Conservation (phyloP, 129 eudicot species). For the Saposhnikovia divaricata region DNA sequence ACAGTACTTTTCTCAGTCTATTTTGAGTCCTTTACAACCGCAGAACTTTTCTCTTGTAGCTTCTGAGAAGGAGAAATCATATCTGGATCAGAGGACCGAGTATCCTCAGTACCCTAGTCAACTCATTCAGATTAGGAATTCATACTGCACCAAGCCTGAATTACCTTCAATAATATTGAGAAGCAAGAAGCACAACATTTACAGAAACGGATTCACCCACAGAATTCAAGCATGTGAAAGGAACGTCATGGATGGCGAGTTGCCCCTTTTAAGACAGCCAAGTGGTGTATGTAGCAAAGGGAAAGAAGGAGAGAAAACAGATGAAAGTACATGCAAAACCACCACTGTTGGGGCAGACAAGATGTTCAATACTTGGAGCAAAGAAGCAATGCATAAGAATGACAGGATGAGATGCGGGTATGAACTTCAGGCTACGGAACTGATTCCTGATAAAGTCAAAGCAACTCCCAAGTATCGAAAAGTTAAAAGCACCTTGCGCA, state of each 20-base stretch:
- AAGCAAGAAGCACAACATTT: slow-evolving; percentile 58
- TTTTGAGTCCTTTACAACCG: slow-evolving; percentile 18
- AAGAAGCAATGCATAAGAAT: slow-evolving; percentile 19
- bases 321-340: slow-evolving; percentile 14
- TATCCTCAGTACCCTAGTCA: slow-evolving; percentile 21
- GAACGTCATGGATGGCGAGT: slow-evolving; percentile 27
- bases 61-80: slow-evolving; percentile 13
- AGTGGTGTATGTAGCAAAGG: slow-evolving; percentile 24
- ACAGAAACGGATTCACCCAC: slow-evolving; percentile 83
- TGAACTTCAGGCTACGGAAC: not conserved
- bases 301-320: slow-evolving; percentile 23
- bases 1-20: slow-evolving; percentile 18
- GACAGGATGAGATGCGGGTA: not conserved
- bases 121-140: slow-evolving; percentile 22
- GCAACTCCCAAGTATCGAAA: slow-evolving; percentile 23
- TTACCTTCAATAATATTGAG: slow-evolving; percentile 75
- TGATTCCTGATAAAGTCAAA: slow-evolving; percentile 23
- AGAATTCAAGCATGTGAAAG: slow-evolving; percentile 85
- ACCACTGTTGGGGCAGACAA: slow-evolving; percentile 17
- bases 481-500: slow-evolving; percentile 9
- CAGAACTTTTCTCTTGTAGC: slow-evolving; percentile 14
- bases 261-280: slow-evolving; percentile 23
- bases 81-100: slow-evolving; percentile 27
- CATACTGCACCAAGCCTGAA: slow-evolving; percentile 30
- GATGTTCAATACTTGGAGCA: slow-evolving; percentile 16